These are phyloP conservation scores for Fusarium verticillioides DNA, from an alignment of 2,329 filamentous ascomycete genomes.

Conservation along the genomic window DNA sequence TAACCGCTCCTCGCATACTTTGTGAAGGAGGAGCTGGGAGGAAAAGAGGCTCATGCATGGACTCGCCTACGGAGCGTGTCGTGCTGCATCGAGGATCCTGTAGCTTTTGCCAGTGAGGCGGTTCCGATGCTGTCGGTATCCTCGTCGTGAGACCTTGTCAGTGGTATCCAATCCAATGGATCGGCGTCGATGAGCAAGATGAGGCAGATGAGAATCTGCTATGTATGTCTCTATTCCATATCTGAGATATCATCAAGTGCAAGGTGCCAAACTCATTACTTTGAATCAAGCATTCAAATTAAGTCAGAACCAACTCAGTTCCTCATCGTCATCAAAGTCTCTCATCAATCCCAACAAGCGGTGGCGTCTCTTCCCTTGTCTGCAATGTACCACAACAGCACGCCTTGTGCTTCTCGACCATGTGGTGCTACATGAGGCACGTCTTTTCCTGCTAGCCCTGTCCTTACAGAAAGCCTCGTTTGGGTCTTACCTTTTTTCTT, in stretches of 20 bases:
- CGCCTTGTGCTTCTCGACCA: conserved; percentile 33
- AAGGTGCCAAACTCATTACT: not conserved
- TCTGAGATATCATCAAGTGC: not conserved
- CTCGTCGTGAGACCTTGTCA: conserved; percentile 36
- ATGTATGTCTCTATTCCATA: not conserved
- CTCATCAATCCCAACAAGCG: conserved; percentile 19
- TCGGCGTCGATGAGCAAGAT: conserved; percentile 5
- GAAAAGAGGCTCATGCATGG: conserved; percentile 23
- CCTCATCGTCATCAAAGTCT: not conserved
- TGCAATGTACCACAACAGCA: conserved; percentile 13
- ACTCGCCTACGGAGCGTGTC: conserved; percentile 39
- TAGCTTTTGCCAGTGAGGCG: conserved; percentile 37
- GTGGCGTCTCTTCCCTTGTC: conserved; percentile 31
- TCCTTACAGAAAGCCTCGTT: not conserved
- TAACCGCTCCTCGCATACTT: not conserved
- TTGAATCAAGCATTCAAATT: not conserved
- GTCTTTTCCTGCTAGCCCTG: conserved; percentile 8
- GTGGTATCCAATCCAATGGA: conserved; percentile 38
- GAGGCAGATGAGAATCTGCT: not conserved
- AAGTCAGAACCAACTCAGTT: not conserved
- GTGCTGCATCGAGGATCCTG: conserved; percentile 33
- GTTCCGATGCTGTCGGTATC: conserved; percentile 40
- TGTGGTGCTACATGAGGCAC: conserved; percentile 22
- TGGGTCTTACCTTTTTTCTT: not conserved
- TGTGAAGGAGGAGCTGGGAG: not conserved